Conservation (phyloP, 106 monocot genomes). For the Amphibolis antarctica region DNA sequence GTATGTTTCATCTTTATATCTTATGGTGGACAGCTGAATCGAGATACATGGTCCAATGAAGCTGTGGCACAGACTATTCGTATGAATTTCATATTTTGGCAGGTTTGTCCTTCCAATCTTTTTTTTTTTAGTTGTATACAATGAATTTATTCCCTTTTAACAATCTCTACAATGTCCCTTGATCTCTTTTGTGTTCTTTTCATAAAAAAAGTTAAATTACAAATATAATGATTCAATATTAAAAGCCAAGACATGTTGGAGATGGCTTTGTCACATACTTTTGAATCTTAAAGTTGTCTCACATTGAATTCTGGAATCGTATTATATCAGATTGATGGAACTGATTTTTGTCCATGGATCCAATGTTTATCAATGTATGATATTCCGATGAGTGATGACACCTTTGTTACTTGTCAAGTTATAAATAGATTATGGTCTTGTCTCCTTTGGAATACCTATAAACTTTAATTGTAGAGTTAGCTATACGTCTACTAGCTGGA, state of each 20-base stretch:
- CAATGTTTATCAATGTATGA: too few species aligned
- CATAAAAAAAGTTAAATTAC: not conserved
- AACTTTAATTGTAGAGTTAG: too few species aligned
- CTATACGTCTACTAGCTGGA: too few species aligned
- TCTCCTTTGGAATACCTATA: too few species aligned
- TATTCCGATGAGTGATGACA: too few species aligned
- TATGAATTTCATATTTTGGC: constrained; percentile 96
- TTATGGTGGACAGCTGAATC: constrained; percentile 55
- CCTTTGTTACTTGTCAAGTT: too few species aligned
- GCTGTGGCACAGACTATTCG: constrained; percentile 75
- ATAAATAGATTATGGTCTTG: too few species aligned
- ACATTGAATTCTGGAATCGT: not conserved
- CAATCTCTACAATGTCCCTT: not conserved
- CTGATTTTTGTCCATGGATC: too few species aligned
- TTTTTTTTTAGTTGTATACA: not conserved
- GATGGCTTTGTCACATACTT: too few species aligned
- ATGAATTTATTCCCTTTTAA: not conserved
- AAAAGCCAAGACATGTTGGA: too few species aligned
- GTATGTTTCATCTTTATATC: not conserved
- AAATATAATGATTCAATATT: not conserved
- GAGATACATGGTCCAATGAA: constrained; percentile 95
- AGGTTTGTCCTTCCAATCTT: constrained; percentile 34
- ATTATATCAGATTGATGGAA: too few species aligned
- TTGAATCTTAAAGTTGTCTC: too few species aligned
- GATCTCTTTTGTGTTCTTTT: not conserved